phyloP scores from a whole-genome alignment of 1,284 basidiomycete species.

The Phylloboletellus chloephorus region DNA sequence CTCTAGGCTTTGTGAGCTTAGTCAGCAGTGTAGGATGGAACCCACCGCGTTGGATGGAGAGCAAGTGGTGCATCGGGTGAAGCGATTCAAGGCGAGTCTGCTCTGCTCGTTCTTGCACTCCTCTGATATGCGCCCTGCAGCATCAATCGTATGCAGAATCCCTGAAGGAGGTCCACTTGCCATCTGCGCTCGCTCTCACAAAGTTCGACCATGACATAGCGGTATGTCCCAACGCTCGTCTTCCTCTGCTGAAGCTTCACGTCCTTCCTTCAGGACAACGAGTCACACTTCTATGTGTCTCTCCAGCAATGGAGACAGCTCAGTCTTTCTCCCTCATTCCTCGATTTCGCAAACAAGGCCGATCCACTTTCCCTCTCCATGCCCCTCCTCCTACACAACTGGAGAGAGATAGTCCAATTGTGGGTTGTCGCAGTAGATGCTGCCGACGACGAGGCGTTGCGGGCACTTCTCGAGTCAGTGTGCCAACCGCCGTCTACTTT shows the following conservation, averaged over 20 bases:
- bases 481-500: conserved; percentile 24
- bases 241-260: conserved; percentile 1
- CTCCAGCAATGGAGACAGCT: conserved; percentile 72
- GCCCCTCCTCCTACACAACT: conserved; percentile 78
- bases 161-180: conserved; percentile 66
- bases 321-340: conserved; percentile 73
- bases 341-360: conserved; percentile 60
- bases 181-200: conserved; percentile 54
- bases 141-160: conserved; percentile 67
- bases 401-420: conserved; percentile 56
- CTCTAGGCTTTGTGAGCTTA: too few species aligned
- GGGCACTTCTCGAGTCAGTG: conserved; percentile 70
- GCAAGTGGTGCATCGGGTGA: conserved; percentile 30
- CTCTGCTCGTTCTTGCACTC: neutral
- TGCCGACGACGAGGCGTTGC: conserved; percentile 65
- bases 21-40: conserved; percentile 19
- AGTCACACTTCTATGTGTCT: conserved; percentile 67
- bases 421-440: conserved; percentile 54
- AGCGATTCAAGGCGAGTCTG: conserved; percentile 42
- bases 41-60: conserved; percentile 12
- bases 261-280: conserved; percentile 49
- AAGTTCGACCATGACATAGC: conserved; percentile 57
- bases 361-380: conserved; percentile 68
- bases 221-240: conserved; percentile 34
- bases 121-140: conserved; percentile 32